Conservation (phyloP, 228 moss, liverwort and hornwort species). For the Sphagnum fallax region DNA sequence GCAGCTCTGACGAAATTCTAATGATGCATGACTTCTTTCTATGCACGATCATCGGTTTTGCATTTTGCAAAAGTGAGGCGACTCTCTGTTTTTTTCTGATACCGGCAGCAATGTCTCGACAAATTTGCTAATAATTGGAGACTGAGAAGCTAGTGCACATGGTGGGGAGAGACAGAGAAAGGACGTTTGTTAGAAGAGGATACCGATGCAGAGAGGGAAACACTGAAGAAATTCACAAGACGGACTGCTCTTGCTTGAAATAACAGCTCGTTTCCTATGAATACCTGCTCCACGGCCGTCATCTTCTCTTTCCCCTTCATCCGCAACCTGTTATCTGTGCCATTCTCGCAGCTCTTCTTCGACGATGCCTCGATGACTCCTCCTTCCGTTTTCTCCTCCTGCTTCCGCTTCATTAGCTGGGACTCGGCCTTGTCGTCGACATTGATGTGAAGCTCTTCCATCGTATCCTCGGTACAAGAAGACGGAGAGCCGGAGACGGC, state of each 20-base stretch:
- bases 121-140: too few relatives aligned
- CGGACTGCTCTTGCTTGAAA: constrained; percentile 33
- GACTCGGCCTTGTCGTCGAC: constrained; percentile 40
- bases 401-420: constrained; percentile 45
- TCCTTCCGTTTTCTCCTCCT: constrained; percentile 24
- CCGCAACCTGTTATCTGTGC: constrained; percentile 35
- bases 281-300: constrained; percentile 45
- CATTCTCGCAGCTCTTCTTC: constrained; percentile 14
- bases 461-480: constrained; percentile 33
- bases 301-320: constrained; percentile 56
- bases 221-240: constrained; percentile 37
- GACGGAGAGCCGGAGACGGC: constrained; percentile 48
- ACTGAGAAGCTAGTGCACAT: too few relatives aligned
- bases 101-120: too few relatives aligned
- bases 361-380: constrained; percentile 15
- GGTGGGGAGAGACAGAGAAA: neutral
- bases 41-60: too few relatives aligned
- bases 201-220: too few relatives aligned
- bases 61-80: too few relatives aligned
- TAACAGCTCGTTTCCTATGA: constrained; percentile 28
- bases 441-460: constrained; percentile 44
- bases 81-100: too few relatives aligned
- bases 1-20: too few relatives aligned
- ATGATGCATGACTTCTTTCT: too few relatives aligned
- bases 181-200: neutral